These are phyloP conservation scores for Rhodotorula sp. DNA, from an alignment of 1,284 basidiomycete species.

Conservation along the genomic window DNA sequence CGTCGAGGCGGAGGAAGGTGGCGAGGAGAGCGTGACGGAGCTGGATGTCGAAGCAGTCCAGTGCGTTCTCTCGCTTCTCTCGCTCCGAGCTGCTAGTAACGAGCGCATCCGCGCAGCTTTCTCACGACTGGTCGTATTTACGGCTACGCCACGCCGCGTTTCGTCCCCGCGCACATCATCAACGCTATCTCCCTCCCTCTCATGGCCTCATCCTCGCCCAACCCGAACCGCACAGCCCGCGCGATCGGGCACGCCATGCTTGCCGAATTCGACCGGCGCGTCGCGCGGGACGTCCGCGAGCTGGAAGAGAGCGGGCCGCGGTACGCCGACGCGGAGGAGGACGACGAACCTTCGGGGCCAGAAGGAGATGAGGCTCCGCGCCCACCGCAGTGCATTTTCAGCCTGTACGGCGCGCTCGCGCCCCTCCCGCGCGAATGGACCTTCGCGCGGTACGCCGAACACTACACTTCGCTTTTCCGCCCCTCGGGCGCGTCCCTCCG, in stretches of 20 bases:
- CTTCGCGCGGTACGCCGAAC: conserved; percentile 40
- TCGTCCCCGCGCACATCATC: conserved; percentile 29
- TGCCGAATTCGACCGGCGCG: conserved; percentile 45
- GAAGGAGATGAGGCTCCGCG: conserved; percentile 3
- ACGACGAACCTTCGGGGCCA: too few species aligned
- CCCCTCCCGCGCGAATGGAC: conserved; percentile 40
- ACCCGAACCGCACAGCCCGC: conserved; percentile 26
- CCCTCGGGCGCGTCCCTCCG: conserved; percentile 47
- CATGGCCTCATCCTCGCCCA: conserved; percentile 34
- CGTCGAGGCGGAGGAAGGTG: background rate
- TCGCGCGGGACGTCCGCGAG: conserved; percentile 40
- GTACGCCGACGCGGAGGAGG: background rate
- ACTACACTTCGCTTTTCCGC: conserved; percentile 44
- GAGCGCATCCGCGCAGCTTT: conserved; percentile 22
- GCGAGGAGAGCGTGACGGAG: conserved; percentile 10
- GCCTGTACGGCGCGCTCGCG: conserved; percentile 47
- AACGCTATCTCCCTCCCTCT: conserved; percentile 46
- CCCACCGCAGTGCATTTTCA: conserved; percentile 46
- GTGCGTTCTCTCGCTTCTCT: conserved; percentile 7
- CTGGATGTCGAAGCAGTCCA: conserved; percentile 45
- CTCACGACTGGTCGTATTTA: conserved; percentile 42
- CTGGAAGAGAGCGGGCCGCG: conserved; percentile 23
- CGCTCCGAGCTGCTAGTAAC: background rate
- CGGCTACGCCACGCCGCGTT: conserved; percentile 37
- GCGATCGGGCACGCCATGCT: conserved; percentile 45